Evolutionary conservation across 768 basidiomycete species (phyloP), one percentile per base, ranked within the genome.

Genomic region (Tricholoma sp.): DNA sequence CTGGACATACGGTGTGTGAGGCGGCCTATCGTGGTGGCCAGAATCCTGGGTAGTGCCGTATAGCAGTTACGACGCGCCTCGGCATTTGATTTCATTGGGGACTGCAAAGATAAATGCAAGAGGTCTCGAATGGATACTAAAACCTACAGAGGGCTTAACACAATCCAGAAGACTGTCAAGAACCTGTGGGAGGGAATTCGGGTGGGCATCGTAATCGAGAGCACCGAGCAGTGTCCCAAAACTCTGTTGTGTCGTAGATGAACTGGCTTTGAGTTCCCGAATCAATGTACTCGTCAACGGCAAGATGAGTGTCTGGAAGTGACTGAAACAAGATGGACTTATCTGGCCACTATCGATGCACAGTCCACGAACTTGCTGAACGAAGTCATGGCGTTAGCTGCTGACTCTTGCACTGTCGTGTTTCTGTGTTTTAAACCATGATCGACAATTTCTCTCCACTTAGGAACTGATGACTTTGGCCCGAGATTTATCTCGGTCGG

Each of bases 401-500:
- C 91, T 7, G 86, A 84, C 62, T 89, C 84, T 71, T 95, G 95
- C 3, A 89, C 89, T 14, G 70, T 64, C 1, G 67, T 63, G 46
- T 73, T 81, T 58, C 84, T 77, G 66, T 91, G 85, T 70, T 86
- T 89, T 57, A 95, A 74, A 16, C 86, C 83, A 55, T 79, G 73
- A 64, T 94, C 86, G 37, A 94, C 71, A 41, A 96, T 72, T 41
- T 78, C 74, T 54, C 76, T 74, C 92, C 92, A 95, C 57, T 78
- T 71, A 3, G 83, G 80, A 14, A 81, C 76, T 37, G 75, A 71
- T 11, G 81, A 74, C 41, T 66, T 64, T 21, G 74, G 61, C 51
- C 73, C 66, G 12, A 73, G 59, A n/a, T 72, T 70, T 56, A 81
- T 74, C 62, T 88, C 86, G 5, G 73, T 69, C 14, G 69, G 64